Evolutionary conservation across 345 rosid species (phyloP).

Genomic region (Ceriops zippeliana): DNA sequence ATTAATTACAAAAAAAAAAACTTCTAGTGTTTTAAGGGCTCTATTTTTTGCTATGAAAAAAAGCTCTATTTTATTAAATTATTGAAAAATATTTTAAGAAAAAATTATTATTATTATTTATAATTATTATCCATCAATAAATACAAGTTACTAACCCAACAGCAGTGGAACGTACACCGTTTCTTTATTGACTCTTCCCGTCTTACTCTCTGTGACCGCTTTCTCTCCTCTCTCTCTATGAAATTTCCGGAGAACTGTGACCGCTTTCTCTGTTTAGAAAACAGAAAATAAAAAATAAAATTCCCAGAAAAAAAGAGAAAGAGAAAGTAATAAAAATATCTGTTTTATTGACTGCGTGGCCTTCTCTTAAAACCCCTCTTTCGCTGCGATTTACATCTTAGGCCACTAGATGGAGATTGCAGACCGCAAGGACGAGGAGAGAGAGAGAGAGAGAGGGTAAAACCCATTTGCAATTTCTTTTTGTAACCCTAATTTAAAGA

Average conservation of each 20-base stretch:
- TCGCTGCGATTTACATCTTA: slow-evolving; percentile 33
- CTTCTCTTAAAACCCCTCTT: slow-evolving; percentile 14
- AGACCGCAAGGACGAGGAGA: slow-evolving; percentile 6
- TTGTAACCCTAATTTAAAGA: slow-evolving; percentile 30
- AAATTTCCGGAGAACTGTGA: slow-evolving; percentile 7
- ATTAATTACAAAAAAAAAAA: too few species aligned
- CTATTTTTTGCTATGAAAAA: too few species aligned
- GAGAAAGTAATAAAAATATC: background rate
- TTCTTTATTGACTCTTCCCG: background rate
- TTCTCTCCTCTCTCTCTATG: slow-evolving; percentile 5
- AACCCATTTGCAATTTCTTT: background rate
- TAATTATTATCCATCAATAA: too few species aligned
- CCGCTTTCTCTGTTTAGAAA: slow-evolving; percentile 10
- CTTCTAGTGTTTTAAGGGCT: too few species aligned
- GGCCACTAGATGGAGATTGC: slow-evolving; percentile 29
- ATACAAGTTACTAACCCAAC: too few species aligned
- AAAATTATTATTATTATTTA: too few species aligned
- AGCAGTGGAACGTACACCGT: too few species aligned
- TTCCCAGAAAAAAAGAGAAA: background rate
- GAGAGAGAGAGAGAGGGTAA: slow-evolving; percentile 1
- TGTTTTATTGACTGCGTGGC: slow-evolving; percentile 17
- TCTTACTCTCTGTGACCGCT: background rate
- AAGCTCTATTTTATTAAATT: too few species aligned
- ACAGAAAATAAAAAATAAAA: background rate
- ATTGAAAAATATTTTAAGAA: too few species aligned